Evolutionary conservation across 768 basidiomycete genomes (phyloP).

Genomic region (Boletus rubroflammeus): DNA sequence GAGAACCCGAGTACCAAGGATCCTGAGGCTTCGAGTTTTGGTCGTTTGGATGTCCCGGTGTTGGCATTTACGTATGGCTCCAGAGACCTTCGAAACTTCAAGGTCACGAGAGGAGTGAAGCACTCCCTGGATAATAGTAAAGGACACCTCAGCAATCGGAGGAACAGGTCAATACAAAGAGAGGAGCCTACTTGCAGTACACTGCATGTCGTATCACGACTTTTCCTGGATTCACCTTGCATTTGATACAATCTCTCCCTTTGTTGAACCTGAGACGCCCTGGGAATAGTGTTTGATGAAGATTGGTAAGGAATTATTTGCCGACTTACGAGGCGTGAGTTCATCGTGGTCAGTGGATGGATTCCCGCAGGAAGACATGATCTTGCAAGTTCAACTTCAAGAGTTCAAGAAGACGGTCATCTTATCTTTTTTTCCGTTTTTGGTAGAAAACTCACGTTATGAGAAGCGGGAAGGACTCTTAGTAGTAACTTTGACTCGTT

Average conservation of each 20-base stretch:
- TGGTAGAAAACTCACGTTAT: background rate
- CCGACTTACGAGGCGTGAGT: constrained; percentile 61
- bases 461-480: no score
- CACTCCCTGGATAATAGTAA: constrained; percentile 45
- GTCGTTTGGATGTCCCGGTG: constrained; percentile 54
- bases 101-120: constrained; percentile 57
- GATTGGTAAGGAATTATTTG: background rate
- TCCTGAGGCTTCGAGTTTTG: constrained; percentile 61
- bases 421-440: constrained; percentile 6
- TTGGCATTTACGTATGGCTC: constrained; percentile 61
- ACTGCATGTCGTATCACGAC: constrained; percentile 76
- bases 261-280: constrained; percentile 67
- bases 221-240: constrained; percentile 61
- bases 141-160: background rate
- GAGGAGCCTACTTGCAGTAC: constrained; percentile 69
- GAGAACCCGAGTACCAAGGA: constrained; percentile 69
- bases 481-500: no score
- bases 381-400: background rate
- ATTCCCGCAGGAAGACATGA: constrained; percentile 57
- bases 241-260: constrained; percentile 67
- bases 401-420: background rate
- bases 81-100: constrained; percentile 62
- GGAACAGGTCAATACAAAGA: constrained; percentile 7
- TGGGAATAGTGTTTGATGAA: constrained; percentile 25
- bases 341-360: constrained; percentile 55